Evolutionary conservation across 345 rosid species (phyloP).

Genomic region (Lumnitzera littorea): DNA sequence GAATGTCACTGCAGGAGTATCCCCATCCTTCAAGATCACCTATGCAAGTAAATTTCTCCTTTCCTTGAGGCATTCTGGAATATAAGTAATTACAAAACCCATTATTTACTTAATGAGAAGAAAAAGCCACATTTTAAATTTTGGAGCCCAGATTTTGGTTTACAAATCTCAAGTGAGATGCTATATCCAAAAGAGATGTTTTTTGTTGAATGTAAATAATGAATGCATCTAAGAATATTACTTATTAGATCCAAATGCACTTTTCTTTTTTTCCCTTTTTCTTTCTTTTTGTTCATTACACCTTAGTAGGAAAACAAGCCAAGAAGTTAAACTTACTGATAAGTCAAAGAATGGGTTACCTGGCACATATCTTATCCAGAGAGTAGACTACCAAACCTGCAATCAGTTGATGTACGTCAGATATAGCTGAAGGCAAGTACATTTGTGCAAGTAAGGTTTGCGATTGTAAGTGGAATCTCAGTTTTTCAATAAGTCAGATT

Average conservation of each 20-base stretch:
- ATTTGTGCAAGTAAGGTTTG: not conserved
- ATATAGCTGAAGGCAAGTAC: not conserved
- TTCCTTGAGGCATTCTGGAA: conserved; percentile 65
- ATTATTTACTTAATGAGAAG: no score
- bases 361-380: conserved; percentile 62
- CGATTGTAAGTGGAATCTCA: not conserved
- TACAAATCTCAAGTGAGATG: no score
- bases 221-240: no score
- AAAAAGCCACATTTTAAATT: no score
- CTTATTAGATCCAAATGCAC: no score
- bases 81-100: not conserved
- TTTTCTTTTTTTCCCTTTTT: no score
- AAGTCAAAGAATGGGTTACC: conserved; percentile 25
- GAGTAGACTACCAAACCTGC: conserved; percentile 62
- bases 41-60: conserved; percentile 61
- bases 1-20: conserved; percentile 62
- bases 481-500: no score
- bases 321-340: not conserved
- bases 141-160: no score
- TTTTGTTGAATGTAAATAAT: no score
- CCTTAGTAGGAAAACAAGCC: no score
- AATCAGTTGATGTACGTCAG: not conserved
- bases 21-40: conserved; percentile 93
- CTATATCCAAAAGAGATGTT: no score
- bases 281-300: no score